phyloP scores from a whole-genome alignment of 2,329 filamentous ascomycete species.

The Balansia obtecta region DNA sequence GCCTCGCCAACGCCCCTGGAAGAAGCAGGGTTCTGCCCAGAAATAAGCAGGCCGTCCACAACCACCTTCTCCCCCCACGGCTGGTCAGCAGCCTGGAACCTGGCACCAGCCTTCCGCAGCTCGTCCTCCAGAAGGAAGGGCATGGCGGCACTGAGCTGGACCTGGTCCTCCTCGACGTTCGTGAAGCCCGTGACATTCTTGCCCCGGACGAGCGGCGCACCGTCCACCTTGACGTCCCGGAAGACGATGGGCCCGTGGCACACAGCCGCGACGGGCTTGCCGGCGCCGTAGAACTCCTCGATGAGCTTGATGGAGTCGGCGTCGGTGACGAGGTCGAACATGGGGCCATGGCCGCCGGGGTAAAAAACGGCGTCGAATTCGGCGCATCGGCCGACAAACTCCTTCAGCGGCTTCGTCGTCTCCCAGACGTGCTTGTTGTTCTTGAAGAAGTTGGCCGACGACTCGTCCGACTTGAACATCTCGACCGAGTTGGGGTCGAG shows the following conservation, averaged over 20 bases:
- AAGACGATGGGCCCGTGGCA: constrained; percentile 58
- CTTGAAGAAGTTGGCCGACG: constrained; percentile 41
- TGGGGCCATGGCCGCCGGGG: constrained; percentile 48
- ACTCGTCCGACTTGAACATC: constrained; percentile 38
- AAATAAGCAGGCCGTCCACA: constrained; percentile 39
- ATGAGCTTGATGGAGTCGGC: constrained; percentile 45
- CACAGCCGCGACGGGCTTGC: constrained; percentile 53
- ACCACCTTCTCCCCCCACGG: constrained; percentile 37
- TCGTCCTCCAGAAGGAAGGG: constrained; percentile 47
- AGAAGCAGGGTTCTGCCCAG: constrained; percentile 45
- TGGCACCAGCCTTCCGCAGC: constrained; percentile 38
- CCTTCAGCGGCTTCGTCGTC: constrained; percentile 44
- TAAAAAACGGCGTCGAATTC: constrained; percentile 53
- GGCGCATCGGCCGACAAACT: constrained; percentile 40
- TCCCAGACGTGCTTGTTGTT: constrained; percentile 49
- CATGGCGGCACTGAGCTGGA: constrained; percentile 36
- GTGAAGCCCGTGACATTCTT: constrained; percentile 49
- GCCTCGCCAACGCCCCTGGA: constrained; percentile 39
- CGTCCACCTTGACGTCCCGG: constrained; percentile 41
- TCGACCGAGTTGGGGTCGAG: constrained; percentile 48
- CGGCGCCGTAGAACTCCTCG: constrained; percentile 46
- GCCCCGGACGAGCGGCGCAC: constrained; percentile 40
- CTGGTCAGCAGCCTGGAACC: constrained; percentile 42
- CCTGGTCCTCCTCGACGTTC: constrained; percentile 41
- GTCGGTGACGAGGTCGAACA: constrained; percentile 54